Base-by-base conservation (phyloP, 1,139 yeast genomes). In the Candida sp. region DNA sequence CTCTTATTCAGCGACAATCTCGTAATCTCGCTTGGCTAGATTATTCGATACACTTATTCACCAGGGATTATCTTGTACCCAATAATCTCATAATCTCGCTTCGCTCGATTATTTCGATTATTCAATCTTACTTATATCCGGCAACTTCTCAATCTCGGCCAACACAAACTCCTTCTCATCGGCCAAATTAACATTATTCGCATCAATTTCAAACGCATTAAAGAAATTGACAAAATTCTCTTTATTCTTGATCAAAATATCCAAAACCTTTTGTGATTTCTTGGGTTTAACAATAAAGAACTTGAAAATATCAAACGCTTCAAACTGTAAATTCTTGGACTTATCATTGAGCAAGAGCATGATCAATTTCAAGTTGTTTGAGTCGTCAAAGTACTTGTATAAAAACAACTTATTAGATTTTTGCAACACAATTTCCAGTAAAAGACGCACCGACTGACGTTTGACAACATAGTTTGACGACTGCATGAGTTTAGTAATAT, bases 201-300 rank as follows among this genome's bases (percentile, higher is more conserved):
- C 77, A 70, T 79, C 79, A 19, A 76, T 65, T 49, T 82, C 86
- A 59, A 90, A 88, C 29, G 74, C 76, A 41, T 77, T 76, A 49
- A 93, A 77, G 60, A 88, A 89, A 33, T 75, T 73, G 38, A 91
- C 64, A 49, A 93, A 76, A 57, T 87, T 87, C 41, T 78, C 84
- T 57, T 89, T 82, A 62, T 93, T 93, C 57, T 90, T 90, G 37
- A 83, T 79, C 52, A 93, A 70, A 21, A 93, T 87, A 61, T 91
- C 97, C 46, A 79, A 69, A 3, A 93, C 82, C 8, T 85, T 81
- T 58, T 84, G 89, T 1, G 90, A 76, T 62, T 91, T 91, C 52
- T 86, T 84, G 5, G 99, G 99, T 61, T 93, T 93, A 5, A 97
- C 99, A 32, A 90, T 91, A 64, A 93, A 89, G 36, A 84, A 87